Conservation (phyloP, 768 basidiomycete genomes). For the Termitomyces sp. region DNA sequence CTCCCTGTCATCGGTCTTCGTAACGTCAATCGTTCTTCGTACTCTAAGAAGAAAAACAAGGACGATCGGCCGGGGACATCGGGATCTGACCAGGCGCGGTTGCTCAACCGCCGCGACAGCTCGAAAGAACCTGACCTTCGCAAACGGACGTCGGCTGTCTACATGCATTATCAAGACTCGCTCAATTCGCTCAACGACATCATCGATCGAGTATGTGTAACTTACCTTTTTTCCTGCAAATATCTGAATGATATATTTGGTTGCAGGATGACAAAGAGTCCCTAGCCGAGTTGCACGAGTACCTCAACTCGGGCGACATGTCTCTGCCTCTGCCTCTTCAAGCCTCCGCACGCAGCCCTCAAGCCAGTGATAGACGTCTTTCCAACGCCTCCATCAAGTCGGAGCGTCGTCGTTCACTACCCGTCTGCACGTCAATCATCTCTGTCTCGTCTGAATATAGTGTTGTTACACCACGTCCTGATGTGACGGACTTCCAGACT, state of each 20-base stretch:
- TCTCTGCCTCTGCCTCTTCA: conserved; percentile 19
- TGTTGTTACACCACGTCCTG: conserved; percentile 34
- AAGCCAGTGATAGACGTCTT: conserved; percentile 21
- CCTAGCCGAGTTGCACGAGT: conserved; percentile 69
- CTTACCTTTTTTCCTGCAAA: not conserved
- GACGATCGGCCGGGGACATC: conserved; percentile 51
- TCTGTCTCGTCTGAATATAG: conserved; percentile 54
- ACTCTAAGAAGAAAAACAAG: conserved; percentile 35
- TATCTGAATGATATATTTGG: conserved; percentile 1
- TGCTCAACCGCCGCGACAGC: conserved; percentile 28
- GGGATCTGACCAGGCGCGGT: conserved; percentile 53
- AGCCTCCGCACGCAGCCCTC: conserved; percentile 15
- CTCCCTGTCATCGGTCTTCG: conserved; percentile 21
- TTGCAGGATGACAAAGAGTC: conserved; percentile 70
- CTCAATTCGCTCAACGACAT: conserved; percentile 79
- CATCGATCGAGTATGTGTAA: conserved; percentile 60
- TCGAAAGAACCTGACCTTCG: conserved; percentile 8
- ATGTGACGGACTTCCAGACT: conserved; percentile 57
- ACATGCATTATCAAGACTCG: conserved; percentile 76
- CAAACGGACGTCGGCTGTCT: conserved; percentile 42
- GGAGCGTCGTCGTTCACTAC: conserved; percentile 69
- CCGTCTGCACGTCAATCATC: conserved; percentile 54
- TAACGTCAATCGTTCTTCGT: conserved; percentile 49
- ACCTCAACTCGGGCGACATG: conserved; percentile 36
- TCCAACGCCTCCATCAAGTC: conserved; percentile 40